Evolutionary conservation across 1,139 yeast genomes (phyloP), one percentile per base, ranked within the genome.

Genomic region (Hansenula lynferdii): DNA sequence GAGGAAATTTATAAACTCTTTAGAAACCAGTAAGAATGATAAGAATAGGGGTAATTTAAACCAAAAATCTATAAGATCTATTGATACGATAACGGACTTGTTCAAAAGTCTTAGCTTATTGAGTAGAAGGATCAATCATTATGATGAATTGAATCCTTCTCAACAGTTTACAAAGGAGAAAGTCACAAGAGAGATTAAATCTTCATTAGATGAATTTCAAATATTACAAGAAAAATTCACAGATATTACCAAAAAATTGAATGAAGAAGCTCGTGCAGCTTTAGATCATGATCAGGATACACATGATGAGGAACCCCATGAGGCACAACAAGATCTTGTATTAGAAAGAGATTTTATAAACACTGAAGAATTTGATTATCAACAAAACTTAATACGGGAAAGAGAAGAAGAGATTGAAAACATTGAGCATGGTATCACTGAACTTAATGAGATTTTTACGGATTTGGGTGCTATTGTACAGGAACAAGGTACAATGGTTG

Each of bases 291-390:
- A 54, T 25, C 37, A 40, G 39, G n/a, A n/a, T n/a, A n/a, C n/a
- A n/a, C n/a, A n/a, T n/a, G n/a, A n/a, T n/a, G n/a, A n/a, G n/a
- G 42, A 37, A 10, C 44, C 44, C 5, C 6, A 12, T 11, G 49
- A 42, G 18, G 41, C 50, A 31, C 43, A 37, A 7, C 60, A 52
- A 32, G 75, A 68, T 48, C 64, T 80, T 16, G 72, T 75, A 28
- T 72, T 82, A 17, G 74, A 80, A 31, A 76, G 84, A 52, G 90
- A 84, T 46, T 83, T 86, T 0, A 64, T 85, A 6, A 81, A 84
- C 49, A 90, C 90, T 31, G 95, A 86, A 50, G 97, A 90, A 51
- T 67, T 89, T 33, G 90, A 83, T 37, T 87, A 85, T 54, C 97
- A 92, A 58, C 80, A 87, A 40, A 70, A 79, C 31, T 65, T 89